Evolutionary conservation across 208 protist genomes (phyloP).

Genomic region (Trypanosoma platydactyli): DNA sequence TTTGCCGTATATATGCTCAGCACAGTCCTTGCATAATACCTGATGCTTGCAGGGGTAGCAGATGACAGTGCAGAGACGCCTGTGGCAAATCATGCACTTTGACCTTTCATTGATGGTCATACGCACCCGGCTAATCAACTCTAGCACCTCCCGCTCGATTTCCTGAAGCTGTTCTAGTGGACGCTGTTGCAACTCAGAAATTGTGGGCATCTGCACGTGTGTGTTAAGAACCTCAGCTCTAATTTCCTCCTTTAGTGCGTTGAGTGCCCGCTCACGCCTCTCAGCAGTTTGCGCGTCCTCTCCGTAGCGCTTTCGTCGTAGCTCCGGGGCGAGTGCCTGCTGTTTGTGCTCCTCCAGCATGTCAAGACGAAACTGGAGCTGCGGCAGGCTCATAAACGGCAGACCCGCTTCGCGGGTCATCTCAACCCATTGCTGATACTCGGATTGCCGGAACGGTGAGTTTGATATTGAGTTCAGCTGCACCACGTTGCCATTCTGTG

Average conservation of each 20-base stretch:
- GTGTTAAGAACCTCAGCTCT: slow-evolving; percentile 54
- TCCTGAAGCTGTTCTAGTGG: slow-evolving; percentile 78
- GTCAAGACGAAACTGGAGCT: slow-evolving; percentile 79
- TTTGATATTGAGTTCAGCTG: slow-evolving; percentile 93
- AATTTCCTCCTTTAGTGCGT: slow-evolving; percentile 35
- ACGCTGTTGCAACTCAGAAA: slow-evolving; percentile 50
- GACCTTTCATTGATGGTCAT: slow-evolving; percentile 82
- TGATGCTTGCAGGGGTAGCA: slow-evolving; percentile 92
- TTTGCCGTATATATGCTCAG: slow-evolving; percentile 43
- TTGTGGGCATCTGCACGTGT: slow-evolving; percentile 60
- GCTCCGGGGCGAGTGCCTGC: slow-evolving; percentile 58
- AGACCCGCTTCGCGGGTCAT: slow-evolving; percentile 55
- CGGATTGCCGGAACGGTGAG: slow-evolving; percentile 73
- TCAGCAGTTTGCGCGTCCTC: slow-evolving; percentile 50
- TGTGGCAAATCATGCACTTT: slow-evolving; percentile 83
- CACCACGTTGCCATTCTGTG: slow-evolving; percentile 84
- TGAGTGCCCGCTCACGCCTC: slow-evolving; percentile 43
- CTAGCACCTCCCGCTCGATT: slow-evolving; percentile 77
- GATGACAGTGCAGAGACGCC: slow-evolving; percentile 76
- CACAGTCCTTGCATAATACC: slow-evolving; percentile 85
- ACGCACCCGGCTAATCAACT: slow-evolving; percentile 71
- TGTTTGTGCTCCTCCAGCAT: slow-evolving; percentile 89
- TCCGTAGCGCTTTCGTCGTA: slow-evolving; percentile 48
- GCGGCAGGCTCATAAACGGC: slow-evolving; percentile 66
- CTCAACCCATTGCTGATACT: slow-evolving; percentile 88